These are phyloP conservation scores for Coemansia sp. DNA, from an alignment of 192 early-diverging fungal species.

Conservation along the genomic window DNA sequence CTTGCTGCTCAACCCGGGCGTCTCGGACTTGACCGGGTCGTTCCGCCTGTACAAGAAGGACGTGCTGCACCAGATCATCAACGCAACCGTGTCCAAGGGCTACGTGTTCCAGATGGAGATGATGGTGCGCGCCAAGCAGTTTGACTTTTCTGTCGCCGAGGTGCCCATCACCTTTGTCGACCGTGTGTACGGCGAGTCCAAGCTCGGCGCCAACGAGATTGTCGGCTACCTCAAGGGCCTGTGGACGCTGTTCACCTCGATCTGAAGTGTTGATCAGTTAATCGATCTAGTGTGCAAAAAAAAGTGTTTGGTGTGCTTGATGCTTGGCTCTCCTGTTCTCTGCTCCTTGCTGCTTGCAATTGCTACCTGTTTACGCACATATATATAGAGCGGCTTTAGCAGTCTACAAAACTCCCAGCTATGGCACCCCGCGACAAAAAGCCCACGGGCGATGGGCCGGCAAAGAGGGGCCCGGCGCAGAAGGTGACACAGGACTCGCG, in stretches of 20 bases:
- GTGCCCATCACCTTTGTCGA: conserved; percentile 98
- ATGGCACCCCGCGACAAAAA: conserved; percentile 37
- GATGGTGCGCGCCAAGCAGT: conserved; percentile 95
- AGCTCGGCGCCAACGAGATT: conserved; percentile 94
- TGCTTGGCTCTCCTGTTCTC: neutral
- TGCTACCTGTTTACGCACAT: neutral
- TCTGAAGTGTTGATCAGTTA: conserved; percentile 39
- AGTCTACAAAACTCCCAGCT: neutral
- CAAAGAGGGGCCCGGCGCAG: conserved; percentile 23
- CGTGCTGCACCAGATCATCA: conserved; percentile 78
- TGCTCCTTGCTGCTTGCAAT: neutral
- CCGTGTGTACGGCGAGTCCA: conserved; percentile 93
- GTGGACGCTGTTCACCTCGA: conserved; percentile 67
- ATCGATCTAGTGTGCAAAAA: neutral
- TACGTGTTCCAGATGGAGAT: conserved; percentile 99
- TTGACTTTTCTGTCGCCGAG: conserved; percentile 82
- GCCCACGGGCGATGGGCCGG: no score
- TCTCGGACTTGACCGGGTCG: conserved; percentile 91
- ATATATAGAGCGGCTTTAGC: neutral
- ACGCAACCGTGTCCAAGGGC: conserved; percentile 86
- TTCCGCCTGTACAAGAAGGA: conserved; percentile 95
- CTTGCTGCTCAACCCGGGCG: conserved; percentile 77
- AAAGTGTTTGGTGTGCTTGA: neutral
- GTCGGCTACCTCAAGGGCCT: conserved; percentile 88
- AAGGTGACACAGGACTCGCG: conserved; percentile 61